These are phyloP conservation scores for Gracilaria gracilis DNA, from an alignment of 23 red algal species.

Conservation along the genomic window DNA sequence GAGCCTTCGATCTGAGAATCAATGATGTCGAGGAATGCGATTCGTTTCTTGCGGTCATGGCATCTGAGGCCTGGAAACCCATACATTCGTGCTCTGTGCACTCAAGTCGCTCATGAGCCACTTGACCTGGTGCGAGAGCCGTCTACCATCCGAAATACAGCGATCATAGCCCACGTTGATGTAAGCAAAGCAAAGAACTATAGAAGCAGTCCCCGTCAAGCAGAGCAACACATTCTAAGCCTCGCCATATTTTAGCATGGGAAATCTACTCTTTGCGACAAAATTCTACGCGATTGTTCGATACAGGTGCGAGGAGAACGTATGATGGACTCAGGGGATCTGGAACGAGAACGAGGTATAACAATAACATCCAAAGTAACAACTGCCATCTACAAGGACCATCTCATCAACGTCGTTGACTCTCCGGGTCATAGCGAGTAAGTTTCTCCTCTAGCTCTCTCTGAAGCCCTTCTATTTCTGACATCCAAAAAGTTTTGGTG, in stretches of 20 bases:
- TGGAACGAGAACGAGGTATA: conserved; percentile 90
- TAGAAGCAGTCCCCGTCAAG: too few species aligned
- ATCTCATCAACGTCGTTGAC: conserved; percentile 82
- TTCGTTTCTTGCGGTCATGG: neutral
- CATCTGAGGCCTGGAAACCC: neutral
- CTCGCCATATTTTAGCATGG: conserved; percentile 74
- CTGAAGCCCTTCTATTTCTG: conserved; percentile 24
- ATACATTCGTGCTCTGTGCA: neutral
- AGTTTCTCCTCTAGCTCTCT: conserved; percentile 28
- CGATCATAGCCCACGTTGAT: conserved; percentile 74
- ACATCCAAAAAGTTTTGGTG: conserved; percentile 52
- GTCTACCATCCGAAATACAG: conserved; percentile 47
- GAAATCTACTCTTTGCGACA: conserved; percentile 90
- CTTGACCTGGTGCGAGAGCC: conserved; percentile 37
- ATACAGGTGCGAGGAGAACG: conserved; percentile 64
- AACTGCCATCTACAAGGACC: conserved; percentile 65
- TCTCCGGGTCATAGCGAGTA: conserved; percentile 93
- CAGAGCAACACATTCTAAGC: neutral
- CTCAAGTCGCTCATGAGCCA: neutral
- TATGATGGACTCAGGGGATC: conserved; percentile 88
- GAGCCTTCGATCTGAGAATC: neutral
- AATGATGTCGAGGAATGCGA: neutral
- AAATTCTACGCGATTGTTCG: conserved; percentile 82
- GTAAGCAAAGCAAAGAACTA: conserved; percentile 32
- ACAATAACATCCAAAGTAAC: conserved; percentile 91